Base-by-base conservation (phyloP, 2,329 filamentous ascomycete species). In the Fusarium sp. region DNA sequence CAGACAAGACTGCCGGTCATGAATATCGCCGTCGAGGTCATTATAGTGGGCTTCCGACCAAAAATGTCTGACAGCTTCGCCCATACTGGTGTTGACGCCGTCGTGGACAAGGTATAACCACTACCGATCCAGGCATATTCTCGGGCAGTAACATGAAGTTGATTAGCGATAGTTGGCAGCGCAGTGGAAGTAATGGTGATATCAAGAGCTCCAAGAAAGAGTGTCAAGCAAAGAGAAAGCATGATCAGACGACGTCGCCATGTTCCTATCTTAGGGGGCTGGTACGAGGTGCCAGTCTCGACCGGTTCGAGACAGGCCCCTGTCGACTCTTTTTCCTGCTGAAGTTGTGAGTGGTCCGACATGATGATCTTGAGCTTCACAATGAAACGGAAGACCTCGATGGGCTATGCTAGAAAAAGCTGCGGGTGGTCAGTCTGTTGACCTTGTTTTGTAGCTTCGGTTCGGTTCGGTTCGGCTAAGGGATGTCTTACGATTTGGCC, bases 51-150 rank as follows among this genome's bases (percentile, higher is more conserved):
- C 31, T 86, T 83, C 1, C 89, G 83, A 8, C 89, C 88, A 57
- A 87, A 89, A 4, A 89, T 82, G 66, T 89, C 83, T 14, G 85
- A 82, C 0, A 87, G 61, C 72, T 89, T 87, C 1, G 86, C 87
- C 69, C 84, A 85, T 0, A 80, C 69, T 0, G 76, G 77, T 5
- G 71, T 76, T 6, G 73, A 67, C 1, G 75, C 71, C 14, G 76
- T 78, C 2, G 69, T 78, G 1, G 79, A 66, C 1, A 80, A 50
- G 1, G 77, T 78, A 9, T 79, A 79, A 0, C 74, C 72, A 13
- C 74, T 79, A 5, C 76, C 73, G 4, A 81, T 74, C 79, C 79
- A 81, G 6, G 76, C 76, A 66, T 80, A 81, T 14, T 78, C 69
- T 2, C 73, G 69, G 2, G 71, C 65, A 4, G 79, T 70, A 8